Conservation (phyloP, 1,284 basidiomycete genomes). For the Chondrostereum purpureum region DNA sequence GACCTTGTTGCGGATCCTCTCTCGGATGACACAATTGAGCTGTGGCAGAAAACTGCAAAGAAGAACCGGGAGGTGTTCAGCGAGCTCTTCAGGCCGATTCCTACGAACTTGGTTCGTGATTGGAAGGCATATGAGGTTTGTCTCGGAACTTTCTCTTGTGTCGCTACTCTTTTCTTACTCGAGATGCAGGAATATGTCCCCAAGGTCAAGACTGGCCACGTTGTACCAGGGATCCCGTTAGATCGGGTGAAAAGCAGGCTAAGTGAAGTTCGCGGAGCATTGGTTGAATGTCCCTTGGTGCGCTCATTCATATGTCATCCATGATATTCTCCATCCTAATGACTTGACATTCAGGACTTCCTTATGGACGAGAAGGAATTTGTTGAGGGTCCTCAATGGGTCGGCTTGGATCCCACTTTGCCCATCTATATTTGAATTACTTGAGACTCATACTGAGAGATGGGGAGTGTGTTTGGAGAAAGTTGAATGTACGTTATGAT, state of each 20-base stretch:
- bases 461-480: no score
- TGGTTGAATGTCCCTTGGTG: constrained; percentile 77
- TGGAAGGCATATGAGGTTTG: constrained; percentile 77
- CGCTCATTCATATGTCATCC: constrained; percentile 15
- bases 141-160: constrained; percentile 18
- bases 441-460: no score
- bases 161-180: neutral
- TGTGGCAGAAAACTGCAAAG: constrained; percentile 72
- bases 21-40: constrained; percentile 45
- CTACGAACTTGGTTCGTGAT: constrained; percentile 70
- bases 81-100: constrained; percentile 78
- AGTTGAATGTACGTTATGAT: neutral
- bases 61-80: constrained; percentile 78
- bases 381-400: constrained; percentile 66
- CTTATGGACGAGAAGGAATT: constrained; percentile 73
- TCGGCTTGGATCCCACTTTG: constrained; percentile 66
- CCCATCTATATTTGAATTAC: constrained; percentile 70
- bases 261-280: constrained; percentile 57
- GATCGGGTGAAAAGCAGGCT: constrained; percentile 71
- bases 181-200: constrained; percentile 55
- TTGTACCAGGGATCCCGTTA: constrained; percentile 60
- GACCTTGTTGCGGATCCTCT: constrained; percentile 76
- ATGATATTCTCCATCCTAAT: neutral
- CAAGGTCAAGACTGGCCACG: constrained; percentile 77
- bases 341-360: constrained; percentile 54